Evolutionary conservation across 2,329 filamentous ascomycete genomes (phyloP), one percentile per base, ranked within the genome.

Genomic region (Drechslerella dactyloides): DNA sequence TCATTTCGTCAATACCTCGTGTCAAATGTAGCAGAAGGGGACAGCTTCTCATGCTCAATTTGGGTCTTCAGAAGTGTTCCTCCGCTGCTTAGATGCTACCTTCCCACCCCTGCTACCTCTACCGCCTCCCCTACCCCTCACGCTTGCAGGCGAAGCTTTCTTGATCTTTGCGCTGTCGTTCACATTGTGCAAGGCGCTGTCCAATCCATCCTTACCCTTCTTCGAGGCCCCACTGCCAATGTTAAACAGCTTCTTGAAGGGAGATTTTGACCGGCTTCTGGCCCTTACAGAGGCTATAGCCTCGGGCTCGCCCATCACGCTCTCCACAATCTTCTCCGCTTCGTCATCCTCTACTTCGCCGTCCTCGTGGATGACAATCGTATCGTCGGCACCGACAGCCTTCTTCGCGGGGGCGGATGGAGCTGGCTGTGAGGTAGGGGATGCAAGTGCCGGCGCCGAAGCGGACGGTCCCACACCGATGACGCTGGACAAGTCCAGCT

Each of bases 161-260:
- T 70, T 70, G 21, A 70, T 70, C 48, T 70, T 70, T 30, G 59
- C 66, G 27, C 66, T 70, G 10, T 70, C 66, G 17, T 70, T 70
- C 19, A 70, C 66, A 33, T 62, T 59, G 24, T 60, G 66, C 17
- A 70, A 54, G 17, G 50, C 55, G 13, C 35, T 40, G 11, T 64
- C 58, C 11, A 27, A 21, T 6, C 44, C 23, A 15, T 70, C 66
- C 24, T 69, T 69, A 7, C 13, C 37, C 48, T 70, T 70, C 37
- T 70, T 70, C 2, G 66, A 59, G 24, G 54, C 44, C 11, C 44
- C 44, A 17, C 44, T 17, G 44, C 44, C 44, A 27, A 70, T 62
- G n/a, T 50, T 60, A 13, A 70, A 58, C 27, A 70, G 59, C 54
- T 64, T 70, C 51, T 70, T 70, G 21, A 70, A 48, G n/a, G 66